These are phyloP conservation scores for Posidonia oceanica DNA, from an alignment of 116 monocot genomes.

Conservation along the genomic window DNA sequence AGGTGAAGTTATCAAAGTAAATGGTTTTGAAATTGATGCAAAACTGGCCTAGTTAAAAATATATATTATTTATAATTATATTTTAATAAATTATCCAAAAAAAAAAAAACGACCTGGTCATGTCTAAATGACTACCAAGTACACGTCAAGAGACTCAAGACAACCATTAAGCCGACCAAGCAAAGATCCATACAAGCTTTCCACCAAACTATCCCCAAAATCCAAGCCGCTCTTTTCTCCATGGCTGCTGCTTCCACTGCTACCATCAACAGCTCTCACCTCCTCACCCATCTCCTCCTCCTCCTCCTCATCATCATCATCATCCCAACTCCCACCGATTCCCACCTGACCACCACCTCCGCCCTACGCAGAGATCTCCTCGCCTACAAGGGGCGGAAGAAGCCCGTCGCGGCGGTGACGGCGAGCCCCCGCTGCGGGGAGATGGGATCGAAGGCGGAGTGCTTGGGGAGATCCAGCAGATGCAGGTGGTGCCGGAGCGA, in stretches of 20 bases:
- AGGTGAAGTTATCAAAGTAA: too few relatives aligned
- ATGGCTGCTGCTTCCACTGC: not conserved
- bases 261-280: not conserved
- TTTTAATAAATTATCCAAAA: too few relatives aligned
- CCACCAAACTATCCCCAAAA: too few relatives aligned
- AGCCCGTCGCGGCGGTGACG: not conserved
- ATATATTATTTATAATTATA: too few relatives aligned
- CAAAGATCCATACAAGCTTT: too few relatives aligned
- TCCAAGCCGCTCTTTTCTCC: not conserved
- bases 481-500: conserved; percentile 84
- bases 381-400: conserved; percentile 8
- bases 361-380: conserved; percentile 5
- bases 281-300: not conserved
- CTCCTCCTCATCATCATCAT: not conserved
- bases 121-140: too few relatives aligned
- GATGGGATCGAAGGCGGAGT: conserved; percentile 23
- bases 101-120: too few relatives aligned
- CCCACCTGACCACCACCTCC: not conserved
- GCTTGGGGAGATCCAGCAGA: conserved; percentile 20
- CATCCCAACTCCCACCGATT: not conserved
- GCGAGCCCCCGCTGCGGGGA: conserved; percentile 28
- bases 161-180: too few relatives aligned
- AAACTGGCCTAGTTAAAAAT: too few relatives aligned
- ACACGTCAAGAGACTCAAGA: too few relatives aligned
- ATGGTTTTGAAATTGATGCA: too few relatives aligned